phyloP scores from a whole-genome alignment of 306 rosid genomes.

The Luffa aegyptiaca region DNA sequence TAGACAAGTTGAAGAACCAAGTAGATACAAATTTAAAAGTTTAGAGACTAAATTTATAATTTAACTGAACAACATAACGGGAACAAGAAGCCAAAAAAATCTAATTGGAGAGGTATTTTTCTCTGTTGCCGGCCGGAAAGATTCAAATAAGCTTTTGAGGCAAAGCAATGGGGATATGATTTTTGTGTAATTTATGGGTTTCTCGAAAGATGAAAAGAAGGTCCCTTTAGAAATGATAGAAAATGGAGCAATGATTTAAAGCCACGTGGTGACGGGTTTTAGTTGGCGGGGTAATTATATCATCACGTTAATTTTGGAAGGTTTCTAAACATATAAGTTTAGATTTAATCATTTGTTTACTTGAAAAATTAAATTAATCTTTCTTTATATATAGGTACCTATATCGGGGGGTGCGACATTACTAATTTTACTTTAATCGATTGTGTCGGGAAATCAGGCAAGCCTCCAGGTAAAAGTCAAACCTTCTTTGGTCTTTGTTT shows the following conservation, averaged over 20 bases:
- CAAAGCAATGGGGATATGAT: no score
- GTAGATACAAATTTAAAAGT: no score
- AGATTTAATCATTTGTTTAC: not conserved
- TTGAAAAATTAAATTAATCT: not conserved
- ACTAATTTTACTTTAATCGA: not conserved
- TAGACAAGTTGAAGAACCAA: no score
- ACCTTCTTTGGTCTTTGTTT: not conserved
- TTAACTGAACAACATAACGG: not conserved
- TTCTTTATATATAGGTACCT: not conserved
- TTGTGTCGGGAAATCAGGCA: not conserved
- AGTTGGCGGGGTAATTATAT: slow-evolving; percentile 8
- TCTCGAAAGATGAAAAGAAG: not conserved
- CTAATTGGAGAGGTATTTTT: no score
- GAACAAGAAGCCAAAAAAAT: no score
- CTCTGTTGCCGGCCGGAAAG: not conserved
- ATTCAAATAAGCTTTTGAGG: not conserved
- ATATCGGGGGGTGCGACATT: not conserved
- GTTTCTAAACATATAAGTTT: not conserved
- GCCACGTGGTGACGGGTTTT: not conserved
- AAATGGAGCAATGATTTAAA: not conserved
- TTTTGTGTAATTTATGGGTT: not conserved
- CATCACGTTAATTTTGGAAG: not conserved
- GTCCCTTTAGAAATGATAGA: not conserved
- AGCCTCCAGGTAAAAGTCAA: not conserved
- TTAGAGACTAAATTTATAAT: no score